Evolutionary conservation across 2,329 filamentous ascomycete species (phyloP).

Genomic region (Clarireedia monteithiana): DNA sequence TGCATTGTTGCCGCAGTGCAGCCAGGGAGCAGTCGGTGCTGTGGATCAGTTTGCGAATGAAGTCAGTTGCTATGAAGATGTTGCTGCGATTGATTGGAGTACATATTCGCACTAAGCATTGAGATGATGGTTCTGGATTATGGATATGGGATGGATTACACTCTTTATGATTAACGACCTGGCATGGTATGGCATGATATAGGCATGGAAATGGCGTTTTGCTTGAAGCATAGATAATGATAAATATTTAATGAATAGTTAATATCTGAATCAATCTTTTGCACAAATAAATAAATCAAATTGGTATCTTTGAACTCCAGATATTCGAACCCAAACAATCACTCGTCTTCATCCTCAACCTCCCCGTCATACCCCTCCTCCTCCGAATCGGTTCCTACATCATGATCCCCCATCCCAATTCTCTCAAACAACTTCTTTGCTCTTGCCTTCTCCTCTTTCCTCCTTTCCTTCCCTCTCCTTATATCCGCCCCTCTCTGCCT

Average conservation of each 20-base stretch:
- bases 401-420: conserved; percentile 23
- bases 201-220: no score
- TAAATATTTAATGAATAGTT: no score
- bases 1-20: conserved; percentile 38
- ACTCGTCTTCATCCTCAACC: no score
- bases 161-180: background rate
- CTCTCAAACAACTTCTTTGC: conserved; percentile 34
- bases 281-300: no score
- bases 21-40: conserved; percentile 27
- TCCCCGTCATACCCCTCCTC: background rate
- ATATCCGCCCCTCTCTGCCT: conserved; percentile 19
- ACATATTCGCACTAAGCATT: conserved; percentile 17
- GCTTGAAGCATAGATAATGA: no score
- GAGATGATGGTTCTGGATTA: background rate
- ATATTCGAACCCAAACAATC: no score
- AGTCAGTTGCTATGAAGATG: conserved; percentile 36
- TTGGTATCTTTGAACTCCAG: no score
- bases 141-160: background rate
- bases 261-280: no score
- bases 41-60: conserved; percentile 35
- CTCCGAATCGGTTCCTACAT: conserved; percentile 5
- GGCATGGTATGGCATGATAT: no score
- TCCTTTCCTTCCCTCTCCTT: conserved; percentile 17
- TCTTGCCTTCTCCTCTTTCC: conserved; percentile 29
- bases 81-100: conserved; percentile 33